These are phyloP conservation scores for Handroanthus guayacan DNA, from an alignment of 257 asterid genomes.

Conservation along the genomic window DNA sequence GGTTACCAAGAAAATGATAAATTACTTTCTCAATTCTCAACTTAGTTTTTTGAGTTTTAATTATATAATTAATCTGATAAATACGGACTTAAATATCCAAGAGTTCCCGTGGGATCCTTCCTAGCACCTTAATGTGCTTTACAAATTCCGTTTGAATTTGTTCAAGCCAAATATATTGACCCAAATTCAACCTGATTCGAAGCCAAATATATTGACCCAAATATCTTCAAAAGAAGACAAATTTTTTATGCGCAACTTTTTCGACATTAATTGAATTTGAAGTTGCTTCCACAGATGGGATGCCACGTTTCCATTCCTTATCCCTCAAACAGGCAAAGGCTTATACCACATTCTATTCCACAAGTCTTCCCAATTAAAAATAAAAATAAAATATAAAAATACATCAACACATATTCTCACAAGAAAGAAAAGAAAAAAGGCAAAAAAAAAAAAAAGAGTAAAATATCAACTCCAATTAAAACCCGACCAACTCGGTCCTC, in stretches of 20 bases:
- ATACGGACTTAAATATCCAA: no score
- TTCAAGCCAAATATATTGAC: no score
- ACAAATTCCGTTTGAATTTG: no score
- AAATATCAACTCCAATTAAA: background rate
- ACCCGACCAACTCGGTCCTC: background rate
- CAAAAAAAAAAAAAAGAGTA: background rate
- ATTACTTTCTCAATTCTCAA: no score
- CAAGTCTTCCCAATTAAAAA: background rate
- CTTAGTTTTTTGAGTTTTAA: no score
- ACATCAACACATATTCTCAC: background rate
- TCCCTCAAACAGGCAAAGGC: constrained; percentile 20
- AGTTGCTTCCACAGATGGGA: constrained; percentile 13
- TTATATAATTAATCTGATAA: no score
- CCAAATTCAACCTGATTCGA: no score
- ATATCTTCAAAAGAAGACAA: background rate
- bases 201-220: background rate
- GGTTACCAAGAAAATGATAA: no score
- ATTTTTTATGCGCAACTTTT: background rate
- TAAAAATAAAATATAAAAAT: background rate
- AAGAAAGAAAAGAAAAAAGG: background rate
- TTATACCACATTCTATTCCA: background rate
- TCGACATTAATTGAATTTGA: background rate
- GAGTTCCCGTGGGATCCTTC: no score
- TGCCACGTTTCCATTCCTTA: constrained; percentile 16
- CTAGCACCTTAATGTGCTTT: no score